These are phyloP conservation scores for Aspergillus novoparasiticus DNA, from an alignment of 2,329 filamentous ascomycete species.

Conservation along the genomic window DNA sequence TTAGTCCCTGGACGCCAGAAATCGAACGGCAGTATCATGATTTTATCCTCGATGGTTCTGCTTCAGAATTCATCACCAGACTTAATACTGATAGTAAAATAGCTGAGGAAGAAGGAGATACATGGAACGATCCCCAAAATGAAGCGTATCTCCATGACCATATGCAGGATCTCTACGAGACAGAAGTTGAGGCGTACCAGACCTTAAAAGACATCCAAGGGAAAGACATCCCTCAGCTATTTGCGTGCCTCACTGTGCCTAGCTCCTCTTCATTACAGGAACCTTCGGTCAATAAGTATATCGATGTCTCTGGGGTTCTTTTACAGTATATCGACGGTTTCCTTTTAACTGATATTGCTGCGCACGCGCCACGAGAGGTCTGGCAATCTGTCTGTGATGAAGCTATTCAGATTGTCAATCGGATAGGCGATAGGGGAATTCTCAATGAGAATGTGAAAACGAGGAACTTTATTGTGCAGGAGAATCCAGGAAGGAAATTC, in stretches of 20 bases:
- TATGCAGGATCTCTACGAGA: slow-evolving; percentile 14
- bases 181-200: slow-evolving; percentile 18
- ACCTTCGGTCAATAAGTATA: slow-evolving; percentile 7
- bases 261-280: neutral
- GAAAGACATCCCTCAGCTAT: slow-evolving; percentile 15
- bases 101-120: neutral
- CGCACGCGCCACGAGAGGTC: slow-evolving; percentile 8
- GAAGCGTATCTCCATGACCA: slow-evolving; percentile 21
- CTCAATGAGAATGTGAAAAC: slow-evolving; percentile 24
- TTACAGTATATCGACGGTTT: slow-evolving; percentile 22
- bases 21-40: slow-evolving; percentile 19
- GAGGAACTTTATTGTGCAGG: slow-evolving; percentile 17
- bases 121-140: slow-evolving; percentile 15
- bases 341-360: slow-evolving; percentile 16
- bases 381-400: slow-evolving; percentile 27
- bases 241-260: slow-evolving; percentile 10
- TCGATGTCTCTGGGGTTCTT: slow-evolving; percentile 17
- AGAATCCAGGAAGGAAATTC: neutral
- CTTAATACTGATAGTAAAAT: slow-evolving; percentile 4
- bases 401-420: slow-evolving; percentile 21
- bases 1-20: slow-evolving; percentile 14
- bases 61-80: slow-evolving; percentile 9
- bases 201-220: slow-evolving; percentile 23
- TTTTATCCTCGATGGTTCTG: slow-evolving; percentile 18
- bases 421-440: slow-evolving; percentile 19